Conservation (phyloP, 108 stramenopile genomes). For the Nitzschia sp. region DNA sequence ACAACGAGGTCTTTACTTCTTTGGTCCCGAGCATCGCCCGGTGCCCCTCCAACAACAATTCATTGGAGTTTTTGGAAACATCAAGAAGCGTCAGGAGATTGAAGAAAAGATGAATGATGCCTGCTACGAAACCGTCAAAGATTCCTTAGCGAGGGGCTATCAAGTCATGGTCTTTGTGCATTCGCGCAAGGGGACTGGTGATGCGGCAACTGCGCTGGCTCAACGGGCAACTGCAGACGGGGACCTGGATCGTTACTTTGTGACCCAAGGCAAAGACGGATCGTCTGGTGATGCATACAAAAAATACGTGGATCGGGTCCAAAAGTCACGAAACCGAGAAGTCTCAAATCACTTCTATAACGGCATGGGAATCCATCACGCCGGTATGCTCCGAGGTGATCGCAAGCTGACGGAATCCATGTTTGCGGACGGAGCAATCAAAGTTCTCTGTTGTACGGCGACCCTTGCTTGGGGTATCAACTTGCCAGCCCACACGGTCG, state of each 20-base stretch:
- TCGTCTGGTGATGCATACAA: slow-evolving; percentile 55
- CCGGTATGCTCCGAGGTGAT: slow-evolving; percentile 98
- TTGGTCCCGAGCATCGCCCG: slow-evolving; percentile 97
- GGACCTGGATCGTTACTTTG: slow-evolving; percentile 68
- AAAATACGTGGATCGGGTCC: slow-evolving; percentile 63
- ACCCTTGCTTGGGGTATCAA: slow-evolving; percentile 98
- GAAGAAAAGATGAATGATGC: slow-evolving; percentile 92
- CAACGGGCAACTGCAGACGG: slow-evolving; percentile 71
- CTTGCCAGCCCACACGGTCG: slow-evolving; percentile 93
- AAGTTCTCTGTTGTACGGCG: slow-evolving; percentile 96
- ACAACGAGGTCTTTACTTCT: slow-evolving; percentile 91
- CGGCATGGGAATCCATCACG: slow-evolving; percentile 98
- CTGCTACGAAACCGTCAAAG: slow-evolving; percentile 88
- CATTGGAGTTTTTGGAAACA: slow-evolving; percentile 86
- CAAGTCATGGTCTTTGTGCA: slow-evolving; percentile 99
- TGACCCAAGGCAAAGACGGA: slow-evolving; percentile 61
- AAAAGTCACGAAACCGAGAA: slow-evolving; percentile 90
- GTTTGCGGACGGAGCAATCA: slow-evolving; percentile 96
- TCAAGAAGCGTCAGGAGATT: slow-evolving; percentile 67
- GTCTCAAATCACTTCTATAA: slow-evolving; percentile 83
- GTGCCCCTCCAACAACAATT: slow-evolving; percentile 97
- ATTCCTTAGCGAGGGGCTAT: slow-evolving; percentile 89
- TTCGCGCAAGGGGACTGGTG: slow-evolving; percentile 94
- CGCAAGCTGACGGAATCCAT: slow-evolving; percentile 93
- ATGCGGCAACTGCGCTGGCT: slow-evolving; percentile 83